These are phyloP conservation scores for Perkinsus chesapeaki DNA, from an alignment of 169 alveolate species.

Conservation along the genomic window DNA sequence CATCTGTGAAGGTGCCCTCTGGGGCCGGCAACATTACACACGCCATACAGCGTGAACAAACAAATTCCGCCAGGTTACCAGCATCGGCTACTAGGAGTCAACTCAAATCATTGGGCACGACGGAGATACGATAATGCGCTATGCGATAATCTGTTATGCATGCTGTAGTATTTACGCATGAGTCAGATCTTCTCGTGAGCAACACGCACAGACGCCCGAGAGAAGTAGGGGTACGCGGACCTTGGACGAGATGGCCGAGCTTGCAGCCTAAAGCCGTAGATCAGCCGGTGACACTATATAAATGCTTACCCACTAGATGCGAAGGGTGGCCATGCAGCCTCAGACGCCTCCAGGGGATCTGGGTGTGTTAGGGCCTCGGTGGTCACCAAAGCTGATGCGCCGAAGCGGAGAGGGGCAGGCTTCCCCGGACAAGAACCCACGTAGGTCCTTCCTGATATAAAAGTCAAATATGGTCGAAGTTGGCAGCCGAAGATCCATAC, in stretches of 20 bases:
- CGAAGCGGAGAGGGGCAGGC: neutral
- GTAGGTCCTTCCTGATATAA: neutral
- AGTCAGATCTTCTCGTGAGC: neutral
- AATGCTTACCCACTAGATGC: neutral
- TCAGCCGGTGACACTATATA: neutral
- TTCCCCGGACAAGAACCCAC: neutral
- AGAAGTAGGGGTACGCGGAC: neutral
- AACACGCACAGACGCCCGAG: neutral
- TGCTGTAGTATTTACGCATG: neutral
- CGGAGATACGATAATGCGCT: neutral
- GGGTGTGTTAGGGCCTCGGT: neutral
- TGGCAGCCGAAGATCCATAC: neutral
- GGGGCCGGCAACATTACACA: neutral
- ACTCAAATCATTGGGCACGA: neutral
- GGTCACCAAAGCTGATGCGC: neutral
- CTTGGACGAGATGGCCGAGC: neutral
- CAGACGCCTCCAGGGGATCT: neutral
- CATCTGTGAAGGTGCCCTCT: neutral
- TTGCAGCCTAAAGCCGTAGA: neutral
- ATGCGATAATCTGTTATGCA: neutral
- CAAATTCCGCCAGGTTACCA: too few relatives aligned
- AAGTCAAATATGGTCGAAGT: neutral
- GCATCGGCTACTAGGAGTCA: too few relatives aligned
- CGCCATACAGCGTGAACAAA: neutral
- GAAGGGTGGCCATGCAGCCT: neutral